These are phyloP conservation scores for Fusarium sp. DNA, from an alignment of 2,329 filamentous ascomycete species.

Conservation along the genomic window DNA sequence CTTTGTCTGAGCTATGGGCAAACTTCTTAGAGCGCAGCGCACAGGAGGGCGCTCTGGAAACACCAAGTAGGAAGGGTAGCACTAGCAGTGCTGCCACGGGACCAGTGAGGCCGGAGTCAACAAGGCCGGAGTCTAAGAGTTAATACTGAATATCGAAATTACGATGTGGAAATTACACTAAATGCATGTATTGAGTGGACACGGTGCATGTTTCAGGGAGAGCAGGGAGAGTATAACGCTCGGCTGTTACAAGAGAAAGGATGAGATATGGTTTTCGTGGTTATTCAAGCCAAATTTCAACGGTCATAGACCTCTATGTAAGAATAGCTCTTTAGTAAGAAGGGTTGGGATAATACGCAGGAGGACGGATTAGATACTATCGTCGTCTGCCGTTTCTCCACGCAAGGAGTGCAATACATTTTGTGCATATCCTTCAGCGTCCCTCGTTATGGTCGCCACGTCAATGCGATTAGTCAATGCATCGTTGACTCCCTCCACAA, in stretches of 20 bases:
- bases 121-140: slow-evolving; percentile 53
- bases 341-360: slow-evolving; percentile 39
- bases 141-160: slow-evolving; percentile 32
- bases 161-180: slow-evolving; percentile 11
- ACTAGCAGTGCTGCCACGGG: slow-evolving; percentile 60
- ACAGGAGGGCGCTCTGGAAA: slow-evolving; percentile 59
- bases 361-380: slow-evolving; percentile 18
- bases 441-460: slow-evolving; percentile 67
- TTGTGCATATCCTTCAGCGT: slow-evolving; percentile 71
- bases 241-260: slow-evolving; percentile 24
- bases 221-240: slow-evolving; percentile 3
- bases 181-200: slow-evolving; percentile 11
- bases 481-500: slow-evolving; percentile 76
- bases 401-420: slow-evolving; percentile 52
- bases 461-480: slow-evolving; percentile 73
- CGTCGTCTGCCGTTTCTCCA: slow-evolving; percentile 31
- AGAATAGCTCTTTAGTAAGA: slow-evolving; percentile 39
- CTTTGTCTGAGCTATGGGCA: slow-evolving; percentile 92
- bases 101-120: slow-evolving; percentile 48
- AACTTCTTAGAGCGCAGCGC: slow-evolving; percentile 84
- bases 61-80: slow-evolving; percentile 62
- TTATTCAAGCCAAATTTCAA: slow-evolving; percentile 24
- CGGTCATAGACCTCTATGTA: slow-evolving; percentile 43
- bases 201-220: slow-evolving; percentile 16
- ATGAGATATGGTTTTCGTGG: slow-evolving; percentile 27